Conservation (phyloP, 257 asterid genomes). For the Solanum pennellii region DNA sequence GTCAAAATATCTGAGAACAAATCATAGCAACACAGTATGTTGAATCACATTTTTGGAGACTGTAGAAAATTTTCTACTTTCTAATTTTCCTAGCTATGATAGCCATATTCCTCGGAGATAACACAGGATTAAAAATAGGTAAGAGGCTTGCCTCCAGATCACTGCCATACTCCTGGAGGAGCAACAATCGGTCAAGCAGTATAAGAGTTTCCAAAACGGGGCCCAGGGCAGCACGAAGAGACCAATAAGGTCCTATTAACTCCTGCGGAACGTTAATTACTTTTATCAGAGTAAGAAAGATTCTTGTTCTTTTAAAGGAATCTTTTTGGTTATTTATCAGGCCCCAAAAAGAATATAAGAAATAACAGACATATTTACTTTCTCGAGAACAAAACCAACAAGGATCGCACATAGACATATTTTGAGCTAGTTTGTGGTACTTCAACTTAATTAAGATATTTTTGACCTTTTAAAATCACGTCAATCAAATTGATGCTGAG, state of each 20-base stretch:
- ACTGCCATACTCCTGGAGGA: conserved; percentile 70
- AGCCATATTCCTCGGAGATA: conserved; percentile 87
- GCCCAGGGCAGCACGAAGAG: conserved; percentile 84
- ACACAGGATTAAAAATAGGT: conserved; percentile 64
- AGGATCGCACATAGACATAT: background rate
- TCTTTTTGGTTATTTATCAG: background rate
- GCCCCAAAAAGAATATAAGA: background rate
- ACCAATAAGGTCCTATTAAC: conserved; percentile 86
- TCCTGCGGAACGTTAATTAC: conserved; percentile 35
- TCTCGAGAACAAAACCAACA: background rate
- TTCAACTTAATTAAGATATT: background rate
- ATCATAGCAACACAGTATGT: background rate
- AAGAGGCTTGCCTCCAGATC: conserved; percentile 32
- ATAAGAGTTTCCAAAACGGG: conserved; percentile 74
- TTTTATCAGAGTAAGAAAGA: background rate
- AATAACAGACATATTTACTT: background rate
- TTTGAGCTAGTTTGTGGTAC: background rate
- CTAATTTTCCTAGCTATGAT: conserved; percentile 56
- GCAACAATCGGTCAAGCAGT: conserved; percentile 74
- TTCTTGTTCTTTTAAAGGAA: background rate
- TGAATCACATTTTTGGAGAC: background rate
- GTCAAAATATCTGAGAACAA: background rate
- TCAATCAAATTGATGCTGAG: background rate
- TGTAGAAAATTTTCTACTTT: background rate
- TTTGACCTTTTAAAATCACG: background rate